These are phyloP conservation scores for Sporothrix protearum DNA, from an alignment of 2,329 filamentous ascomycete species.

Conservation along the genomic window DNA sequence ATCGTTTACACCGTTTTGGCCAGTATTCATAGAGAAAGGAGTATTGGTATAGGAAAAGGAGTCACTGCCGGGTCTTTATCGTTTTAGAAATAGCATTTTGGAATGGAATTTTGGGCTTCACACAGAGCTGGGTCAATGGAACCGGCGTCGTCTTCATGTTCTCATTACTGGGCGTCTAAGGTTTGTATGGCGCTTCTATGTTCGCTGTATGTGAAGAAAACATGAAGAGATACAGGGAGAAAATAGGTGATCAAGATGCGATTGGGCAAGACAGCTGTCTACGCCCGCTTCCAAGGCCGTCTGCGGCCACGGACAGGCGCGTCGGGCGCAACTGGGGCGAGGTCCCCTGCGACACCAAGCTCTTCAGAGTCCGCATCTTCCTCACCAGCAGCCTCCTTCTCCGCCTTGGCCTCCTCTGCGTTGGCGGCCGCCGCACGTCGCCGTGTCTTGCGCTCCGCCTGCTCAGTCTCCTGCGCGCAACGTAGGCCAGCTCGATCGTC, in stretches of 20 bases:
- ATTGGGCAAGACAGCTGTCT: neutral
- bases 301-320: constrained; percentile 11
- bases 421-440: neutral
- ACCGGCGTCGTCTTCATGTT: neutral
- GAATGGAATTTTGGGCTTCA: neutral
- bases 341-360: neutral
- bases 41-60: neutral
- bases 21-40: neutral
- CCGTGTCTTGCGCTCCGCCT: neutral
- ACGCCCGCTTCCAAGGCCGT: constrained; percentile 19
- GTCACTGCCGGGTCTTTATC: neutral
- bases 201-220: neutral
- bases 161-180: neutral
- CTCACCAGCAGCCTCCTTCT: neutral
- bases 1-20: too few relatives aligned
- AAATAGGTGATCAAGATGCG: neutral
- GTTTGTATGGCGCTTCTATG: neutral
- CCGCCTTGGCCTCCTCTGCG: neutral
- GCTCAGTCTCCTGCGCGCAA: constrained; percentile 19
- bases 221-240: neutral
- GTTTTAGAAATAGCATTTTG: too few relatives aligned
- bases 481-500: constrained; percentile 22
- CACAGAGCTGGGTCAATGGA: neutral
- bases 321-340: neutral
- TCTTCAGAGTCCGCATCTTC: neutral